phyloP scores from a whole-genome alignment of 192 early-diverging fungal genomes.

The Rhizoclosmatium sp. region DNA sequence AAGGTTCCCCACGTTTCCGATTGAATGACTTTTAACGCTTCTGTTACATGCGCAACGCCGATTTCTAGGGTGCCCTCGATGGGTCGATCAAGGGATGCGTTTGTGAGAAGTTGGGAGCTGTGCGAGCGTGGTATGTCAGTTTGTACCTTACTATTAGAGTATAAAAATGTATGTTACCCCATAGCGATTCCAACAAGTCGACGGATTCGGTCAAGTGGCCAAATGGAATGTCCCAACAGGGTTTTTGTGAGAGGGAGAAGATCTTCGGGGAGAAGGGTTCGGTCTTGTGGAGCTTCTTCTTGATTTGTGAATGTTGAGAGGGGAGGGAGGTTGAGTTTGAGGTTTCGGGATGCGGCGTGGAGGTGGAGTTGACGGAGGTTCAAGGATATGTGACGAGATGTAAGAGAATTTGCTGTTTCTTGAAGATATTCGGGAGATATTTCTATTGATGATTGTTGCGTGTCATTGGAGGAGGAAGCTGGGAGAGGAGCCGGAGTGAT shows the following conservation, averaged over 20 bases:
- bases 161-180: conserved; percentile 25
- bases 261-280: conserved; percentile 8
- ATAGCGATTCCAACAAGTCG: conserved; percentile 40
- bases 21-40: conserved; percentile 33
- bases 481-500: background rate
- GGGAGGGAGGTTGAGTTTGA: background rate
- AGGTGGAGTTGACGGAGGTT: conserved; percentile 41
- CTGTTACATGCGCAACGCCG: conserved; percentile 8
- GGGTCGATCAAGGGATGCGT: background rate
- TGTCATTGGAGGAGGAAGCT: background rate
- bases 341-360: conserved; percentile 2
- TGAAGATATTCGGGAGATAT: conserved; percentile 32
- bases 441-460: background rate
- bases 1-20: conserved; percentile 30
- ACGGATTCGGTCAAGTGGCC: conserved; percentile 35
- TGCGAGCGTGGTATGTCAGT: background rate
- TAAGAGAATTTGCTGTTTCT: conserved; percentile 30
- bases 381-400: conserved; percentile 37
- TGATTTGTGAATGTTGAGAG: background rate
- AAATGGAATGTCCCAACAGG: conserved; percentile 35
- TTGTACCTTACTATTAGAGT: background rate
- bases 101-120: background rate
- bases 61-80: background rate
- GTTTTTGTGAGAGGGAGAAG: conserved; percentile 9
- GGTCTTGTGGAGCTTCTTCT: conserved; percentile 9